Percentiles rank a stretch among this genome's conserved stretches.
Evolutionary conservation across 441 rosid genomes (phyloP).

Genomic region (Gossypium gossypioides): DNA sequence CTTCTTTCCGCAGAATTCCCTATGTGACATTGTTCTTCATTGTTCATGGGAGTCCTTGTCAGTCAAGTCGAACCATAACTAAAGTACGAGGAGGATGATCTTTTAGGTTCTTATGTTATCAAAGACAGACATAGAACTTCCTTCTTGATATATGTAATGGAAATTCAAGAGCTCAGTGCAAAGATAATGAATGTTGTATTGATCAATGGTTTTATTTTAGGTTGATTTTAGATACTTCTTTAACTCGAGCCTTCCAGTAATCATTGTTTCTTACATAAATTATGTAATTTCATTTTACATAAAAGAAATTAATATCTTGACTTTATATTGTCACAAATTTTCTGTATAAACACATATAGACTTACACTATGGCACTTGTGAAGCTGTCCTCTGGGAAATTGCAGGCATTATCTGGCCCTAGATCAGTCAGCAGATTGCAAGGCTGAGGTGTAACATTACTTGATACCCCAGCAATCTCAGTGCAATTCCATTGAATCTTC

Average conservation of each 20-base stretch:
- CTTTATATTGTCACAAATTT: slow-evolving; percentile 16
- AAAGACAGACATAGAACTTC: slow-evolving; percentile 10
- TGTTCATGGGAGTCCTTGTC: slow-evolving; percentile 17
- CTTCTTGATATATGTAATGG: slow-evolving; percentile 1
- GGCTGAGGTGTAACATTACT: slow-evolving; percentile 39
- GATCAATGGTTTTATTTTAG: not conserved
- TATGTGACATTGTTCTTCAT: slow-evolving; percentile 12
- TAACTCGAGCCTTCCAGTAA: not conserved
- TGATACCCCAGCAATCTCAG: slow-evolving; percentile 36
- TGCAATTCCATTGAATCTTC: slow-evolving; percentile 55
- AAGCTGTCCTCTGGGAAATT: slow-evolving; percentile 35
- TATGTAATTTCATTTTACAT: not conserved
- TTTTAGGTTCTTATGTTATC: slow-evolving; percentile 2
- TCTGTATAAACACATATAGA: slow-evolving; percentile 31
- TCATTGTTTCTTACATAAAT: not conserved
- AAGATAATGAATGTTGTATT: slow-evolving; percentile 12
- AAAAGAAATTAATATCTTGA: not conserved
- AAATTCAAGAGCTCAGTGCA: slow-evolving; percentile 2
- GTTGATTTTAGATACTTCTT: not conserved
- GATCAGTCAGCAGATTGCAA: slow-evolving; percentile 34
- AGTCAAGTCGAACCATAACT: slow-evolving; percentile 1
- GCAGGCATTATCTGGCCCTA: slow-evolving; percentile 32
- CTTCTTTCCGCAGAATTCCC: not conserved
- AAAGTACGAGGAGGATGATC: slow-evolving; percentile 2
- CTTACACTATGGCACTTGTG: slow-evolving; percentile 29